phyloP scores from a whole-genome alignment of 257 asterid genomes.

The Leptodermis oblonga region DNA sequence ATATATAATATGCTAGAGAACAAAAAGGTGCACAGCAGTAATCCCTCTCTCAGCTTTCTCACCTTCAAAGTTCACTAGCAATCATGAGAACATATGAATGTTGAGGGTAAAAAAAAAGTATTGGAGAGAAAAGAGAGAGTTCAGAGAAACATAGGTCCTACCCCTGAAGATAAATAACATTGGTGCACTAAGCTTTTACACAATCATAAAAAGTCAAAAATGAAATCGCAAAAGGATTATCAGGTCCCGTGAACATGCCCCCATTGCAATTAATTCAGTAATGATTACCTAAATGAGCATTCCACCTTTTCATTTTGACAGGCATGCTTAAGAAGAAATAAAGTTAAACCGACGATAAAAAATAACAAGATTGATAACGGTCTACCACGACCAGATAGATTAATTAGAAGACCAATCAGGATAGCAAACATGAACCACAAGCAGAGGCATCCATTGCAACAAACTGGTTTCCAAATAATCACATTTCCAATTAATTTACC shows the following conservation, averaged over 20 bases:
- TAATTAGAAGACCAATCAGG: neutral
- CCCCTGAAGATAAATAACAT: neutral
- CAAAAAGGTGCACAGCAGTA: neutral
- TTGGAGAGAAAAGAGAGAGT: neutral
- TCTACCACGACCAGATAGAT: neutral
- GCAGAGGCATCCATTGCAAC: neutral
- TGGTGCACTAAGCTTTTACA: neutral
- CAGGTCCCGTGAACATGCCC: neutral
- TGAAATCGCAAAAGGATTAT: neutral
- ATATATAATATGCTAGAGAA: too few relatives aligned
- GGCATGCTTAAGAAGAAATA: neutral
- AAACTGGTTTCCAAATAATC: neutral
- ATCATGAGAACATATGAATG: neutral
- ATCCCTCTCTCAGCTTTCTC: neutral
- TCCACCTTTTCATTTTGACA: neutral
- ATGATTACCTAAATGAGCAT: neutral
- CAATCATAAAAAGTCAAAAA: neutral
- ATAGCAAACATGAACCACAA: neutral
- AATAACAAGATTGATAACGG: too few relatives aligned
- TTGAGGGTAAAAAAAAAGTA: too few relatives aligned
- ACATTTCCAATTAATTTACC: neutral
- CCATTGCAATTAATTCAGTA: neutral
- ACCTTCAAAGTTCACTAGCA: neutral
- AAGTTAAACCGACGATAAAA: neutral
- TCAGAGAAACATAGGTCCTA: neutral